phyloP scores from a whole-genome alignment of 139 green algal species.

The Pleodorina starrii region DNA sequence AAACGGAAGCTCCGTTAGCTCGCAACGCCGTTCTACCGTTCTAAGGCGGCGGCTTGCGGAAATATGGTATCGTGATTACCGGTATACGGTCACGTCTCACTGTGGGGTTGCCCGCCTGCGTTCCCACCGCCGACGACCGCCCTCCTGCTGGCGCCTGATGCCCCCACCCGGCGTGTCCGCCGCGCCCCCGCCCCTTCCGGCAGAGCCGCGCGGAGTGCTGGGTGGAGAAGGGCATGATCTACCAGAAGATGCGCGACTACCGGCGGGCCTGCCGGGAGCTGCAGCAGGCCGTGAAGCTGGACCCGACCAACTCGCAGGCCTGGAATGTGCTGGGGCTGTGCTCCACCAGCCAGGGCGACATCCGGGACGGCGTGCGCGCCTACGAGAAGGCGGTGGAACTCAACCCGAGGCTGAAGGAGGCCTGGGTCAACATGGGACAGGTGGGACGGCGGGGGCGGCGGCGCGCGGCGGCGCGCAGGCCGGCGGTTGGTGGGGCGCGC shows the following conservation, averaged over 20 bases:
- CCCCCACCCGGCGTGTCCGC: too few relatives aligned
- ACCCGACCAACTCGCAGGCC: constrained; percentile 62
- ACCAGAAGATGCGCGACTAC: constrained; percentile 85
- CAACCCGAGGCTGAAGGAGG: constrained; percentile 73
- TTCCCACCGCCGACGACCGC: too few relatives aligned
- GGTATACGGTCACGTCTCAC: too few relatives aligned
- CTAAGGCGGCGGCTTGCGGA: too few relatives aligned
- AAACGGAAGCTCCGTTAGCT: too few relatives aligned
- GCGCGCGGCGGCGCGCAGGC: too few relatives aligned
- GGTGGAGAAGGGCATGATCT: constrained; percentile 77
- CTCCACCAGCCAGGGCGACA: constrained; percentile 77
- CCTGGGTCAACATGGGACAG: constrained; percentile 87
- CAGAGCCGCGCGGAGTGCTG: constrained; percentile 65
- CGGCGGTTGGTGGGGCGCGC: too few relatives aligned
- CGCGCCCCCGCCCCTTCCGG: too few relatives aligned
- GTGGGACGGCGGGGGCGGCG: constrained; percentile 48
- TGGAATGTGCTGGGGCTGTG: constrained; percentile 82
- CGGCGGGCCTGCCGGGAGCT: constrained; percentile 59
- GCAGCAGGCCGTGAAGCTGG: constrained; percentile 65
- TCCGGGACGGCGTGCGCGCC: constrained; percentile 73
- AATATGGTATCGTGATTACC: too few relatives aligned
- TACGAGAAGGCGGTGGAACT: constrained; percentile 78
- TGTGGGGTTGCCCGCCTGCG: too few relatives aligned
- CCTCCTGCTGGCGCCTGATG: too few relatives aligned
- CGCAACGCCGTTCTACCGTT: too few relatives aligned